These are phyloP conservation scores for Aspergillus novoparasiticus DNA, from an alignment of 2,329 filamentous ascomycete species.

Conservation along the genomic window DNA sequence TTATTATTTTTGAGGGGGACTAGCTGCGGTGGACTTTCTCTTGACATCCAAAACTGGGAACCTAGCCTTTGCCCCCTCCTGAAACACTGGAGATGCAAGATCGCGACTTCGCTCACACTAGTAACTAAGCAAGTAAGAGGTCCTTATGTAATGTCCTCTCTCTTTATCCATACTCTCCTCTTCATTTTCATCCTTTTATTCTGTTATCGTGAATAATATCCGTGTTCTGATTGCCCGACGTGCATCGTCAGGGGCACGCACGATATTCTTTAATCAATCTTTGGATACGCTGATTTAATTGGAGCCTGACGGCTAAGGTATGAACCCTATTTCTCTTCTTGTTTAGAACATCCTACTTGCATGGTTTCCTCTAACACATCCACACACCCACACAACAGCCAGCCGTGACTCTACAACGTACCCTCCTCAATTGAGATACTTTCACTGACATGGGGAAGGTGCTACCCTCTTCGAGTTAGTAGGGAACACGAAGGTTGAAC, in stretches of 20 bases:
- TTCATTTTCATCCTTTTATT: background rate
- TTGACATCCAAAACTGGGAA: constrained; percentile 2
- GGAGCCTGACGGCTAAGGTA: background rate
- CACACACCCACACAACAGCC: background rate
- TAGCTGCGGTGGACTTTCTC: background rate
- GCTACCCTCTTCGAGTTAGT: background rate
- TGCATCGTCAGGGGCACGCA: background rate
- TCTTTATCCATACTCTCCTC: background rate
- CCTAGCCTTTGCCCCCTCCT: background rate
- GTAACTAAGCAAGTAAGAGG: background rate
- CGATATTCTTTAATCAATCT: background rate
- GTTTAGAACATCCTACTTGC: no score
- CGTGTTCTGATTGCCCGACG: background rate
- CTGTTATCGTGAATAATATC: background rate
- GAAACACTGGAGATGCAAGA: background rate
- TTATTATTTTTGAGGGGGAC: background rate
- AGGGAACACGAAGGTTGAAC: background rate
- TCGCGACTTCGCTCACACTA: background rate
- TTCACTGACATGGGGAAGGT: background rate
- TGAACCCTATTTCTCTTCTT: background rate
- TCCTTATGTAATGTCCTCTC: background rate
- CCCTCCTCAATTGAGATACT: background rate
- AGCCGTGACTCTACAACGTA: background rate
- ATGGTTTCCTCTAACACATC: background rate
- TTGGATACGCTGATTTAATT: background rate